phyloP scores from a whole-genome alignment of 2,329 filamentous ascomycete species.

The Rhinocladiella similis region DNA sequence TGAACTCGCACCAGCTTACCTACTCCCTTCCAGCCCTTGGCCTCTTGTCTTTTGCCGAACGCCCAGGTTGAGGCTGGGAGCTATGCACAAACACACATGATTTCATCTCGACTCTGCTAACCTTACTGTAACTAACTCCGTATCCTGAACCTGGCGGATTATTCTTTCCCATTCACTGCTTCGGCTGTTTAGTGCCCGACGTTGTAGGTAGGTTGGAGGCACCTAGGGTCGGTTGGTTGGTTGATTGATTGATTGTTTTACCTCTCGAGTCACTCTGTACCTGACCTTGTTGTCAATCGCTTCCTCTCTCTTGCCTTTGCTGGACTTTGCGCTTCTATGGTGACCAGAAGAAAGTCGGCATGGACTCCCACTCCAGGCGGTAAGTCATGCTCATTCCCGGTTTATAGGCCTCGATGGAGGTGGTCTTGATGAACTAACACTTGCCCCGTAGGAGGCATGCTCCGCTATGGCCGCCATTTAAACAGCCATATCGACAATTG shows the following conservation, averaged over 20 bases:
- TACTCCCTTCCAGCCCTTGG: neutral
- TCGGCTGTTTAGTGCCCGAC: neutral
- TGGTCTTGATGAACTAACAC: conserved; percentile 7
- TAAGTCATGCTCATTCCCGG: conserved; percentile 2
- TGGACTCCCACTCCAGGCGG: conserved; percentile 21
- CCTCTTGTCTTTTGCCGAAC: too few relatives aligned
- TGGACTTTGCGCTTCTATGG: conserved; percentile 4
- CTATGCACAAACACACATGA: neutral
- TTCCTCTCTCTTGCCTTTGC: neutral
- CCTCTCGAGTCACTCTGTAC: too few relatives aligned
- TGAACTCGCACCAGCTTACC: neutral
- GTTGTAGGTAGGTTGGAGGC: neutral
- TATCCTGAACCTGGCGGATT: neutral
- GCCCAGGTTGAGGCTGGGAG: too few relatives aligned
- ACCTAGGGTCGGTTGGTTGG: too few relatives aligned
- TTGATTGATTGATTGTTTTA: too few relatives aligned
- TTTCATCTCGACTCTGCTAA: neutral
- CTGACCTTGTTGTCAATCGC: neutral
- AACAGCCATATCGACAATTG: conserved; percentile 26
- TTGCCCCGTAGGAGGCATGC: conserved; percentile 17
- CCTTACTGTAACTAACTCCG: neutral
- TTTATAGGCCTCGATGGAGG: neutral
- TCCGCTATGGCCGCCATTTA: conserved; percentile 24
- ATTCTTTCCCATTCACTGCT: too few relatives aligned
- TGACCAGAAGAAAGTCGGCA: conserved; percentile 1